Conservation (phyloP, 441 rosid genomes). For the Kokia cookei region DNA sequence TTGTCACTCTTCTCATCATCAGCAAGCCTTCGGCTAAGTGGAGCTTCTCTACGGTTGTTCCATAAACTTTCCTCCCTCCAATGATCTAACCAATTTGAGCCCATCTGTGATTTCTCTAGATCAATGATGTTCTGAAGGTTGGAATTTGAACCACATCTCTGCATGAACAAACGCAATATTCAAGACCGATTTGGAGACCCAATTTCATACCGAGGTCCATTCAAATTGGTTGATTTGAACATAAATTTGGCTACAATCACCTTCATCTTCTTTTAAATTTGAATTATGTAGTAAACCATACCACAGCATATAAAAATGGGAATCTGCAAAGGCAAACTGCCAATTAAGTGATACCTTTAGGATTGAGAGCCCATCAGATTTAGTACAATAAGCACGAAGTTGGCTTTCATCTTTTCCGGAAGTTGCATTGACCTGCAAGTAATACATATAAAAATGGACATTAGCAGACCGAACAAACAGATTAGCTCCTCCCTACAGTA, state of each 20-base stretch:
- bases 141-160: constrained; percentile 53
- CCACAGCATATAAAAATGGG: background rate
- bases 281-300: background rate
- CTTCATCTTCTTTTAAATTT: background rate
- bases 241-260: background rate
- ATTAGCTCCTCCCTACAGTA: background rate
- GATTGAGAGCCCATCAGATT: constrained; percentile 33
- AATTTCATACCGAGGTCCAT: background rate
- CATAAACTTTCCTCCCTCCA: constrained; percentile 58
- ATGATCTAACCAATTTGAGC: constrained; percentile 61
- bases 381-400: constrained; percentile 14
- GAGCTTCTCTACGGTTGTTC: constrained; percentile 24
- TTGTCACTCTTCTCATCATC: constrained; percentile 48
- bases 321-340: background rate
- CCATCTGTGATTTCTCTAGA: constrained; percentile 31
- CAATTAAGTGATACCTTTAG: constrained; percentile 24
- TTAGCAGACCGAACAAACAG: background rate
- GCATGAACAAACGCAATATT: constrained; percentile 13
- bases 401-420: constrained; percentile 16
- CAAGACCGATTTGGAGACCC: background rate
- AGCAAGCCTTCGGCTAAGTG: constrained; percentile 19
- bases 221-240: background rate
- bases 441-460: background rate
- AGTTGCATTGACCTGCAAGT: constrained; percentile 21
- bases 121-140: constrained; percentile 39